Conservation (phyloP, 2,329 filamentous ascomycete species). For the Davidsoniella neocaledoniae region DNA sequence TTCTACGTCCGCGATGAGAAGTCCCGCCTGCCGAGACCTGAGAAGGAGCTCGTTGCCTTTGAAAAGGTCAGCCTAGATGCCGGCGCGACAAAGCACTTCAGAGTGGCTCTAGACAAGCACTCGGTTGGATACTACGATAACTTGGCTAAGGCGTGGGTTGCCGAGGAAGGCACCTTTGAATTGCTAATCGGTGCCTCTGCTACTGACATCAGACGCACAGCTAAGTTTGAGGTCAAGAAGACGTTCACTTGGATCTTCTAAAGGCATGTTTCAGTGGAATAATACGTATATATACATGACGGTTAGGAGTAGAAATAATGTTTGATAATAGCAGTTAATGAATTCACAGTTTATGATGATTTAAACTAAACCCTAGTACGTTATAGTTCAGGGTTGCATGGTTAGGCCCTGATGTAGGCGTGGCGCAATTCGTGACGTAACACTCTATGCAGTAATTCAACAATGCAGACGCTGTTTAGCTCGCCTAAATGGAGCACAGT, state of each 20-base stretch:
- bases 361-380: no score
- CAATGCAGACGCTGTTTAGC: no score
- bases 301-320: no score
- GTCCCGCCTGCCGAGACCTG: conserved; percentile 44
- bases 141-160: conserved; percentile 41
- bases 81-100: conserved; percentile 36
- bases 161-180: conserved; percentile 45
- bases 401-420: no score
- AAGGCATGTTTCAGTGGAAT: background rate
- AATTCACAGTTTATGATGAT: no score
- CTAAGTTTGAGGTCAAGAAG: conserved; percentile 42
- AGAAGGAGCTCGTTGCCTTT: conserved; percentile 56
- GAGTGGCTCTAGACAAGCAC: conserved; percentile 30
- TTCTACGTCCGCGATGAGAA: conserved; percentile 49
- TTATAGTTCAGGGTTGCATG: no score
- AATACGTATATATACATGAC: background rate
- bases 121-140: conserved; percentile 47
- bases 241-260: conserved; percentile 51
- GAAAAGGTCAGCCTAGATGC: conserved; percentile 43
- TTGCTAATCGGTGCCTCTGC: conserved; percentile 45
- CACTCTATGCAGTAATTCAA: no score
- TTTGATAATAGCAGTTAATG: no score
- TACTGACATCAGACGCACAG: conserved; percentile 38
- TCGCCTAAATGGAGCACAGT: no score
- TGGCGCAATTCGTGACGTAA: no score